Conservation (phyloP, 179 eudicot species). For the Kewa caespitosa region DNA sequence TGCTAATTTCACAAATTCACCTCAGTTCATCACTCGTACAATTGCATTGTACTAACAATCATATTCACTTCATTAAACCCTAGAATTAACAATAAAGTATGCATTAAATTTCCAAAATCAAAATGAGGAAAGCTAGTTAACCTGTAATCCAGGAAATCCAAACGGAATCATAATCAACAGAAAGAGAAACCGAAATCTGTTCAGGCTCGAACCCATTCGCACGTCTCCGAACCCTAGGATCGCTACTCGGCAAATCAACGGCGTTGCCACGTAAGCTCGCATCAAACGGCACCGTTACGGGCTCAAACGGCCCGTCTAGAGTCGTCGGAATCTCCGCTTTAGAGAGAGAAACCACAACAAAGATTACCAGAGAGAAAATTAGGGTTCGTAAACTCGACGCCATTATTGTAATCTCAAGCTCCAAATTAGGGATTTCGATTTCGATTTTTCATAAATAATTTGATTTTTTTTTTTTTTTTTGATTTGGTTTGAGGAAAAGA, state of each 20-base stretch:
- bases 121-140: conserved; percentile 6
- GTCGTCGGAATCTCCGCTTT: conserved; percentile 56
- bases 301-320: conserved; percentile 81
- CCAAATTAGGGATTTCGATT: background rate
- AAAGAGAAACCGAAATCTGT: conserved; percentile 78
- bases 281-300: conserved; percentile 73
- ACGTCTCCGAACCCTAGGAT: conserved; percentile 62
- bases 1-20: no score
- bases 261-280: conserved; percentile 72
- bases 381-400: conserved; percentile 9
- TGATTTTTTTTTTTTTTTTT: no score
- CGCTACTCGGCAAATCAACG: conserved; percentile 73
- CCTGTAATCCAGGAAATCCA: conserved; percentile 99
- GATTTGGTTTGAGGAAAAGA: background rate
- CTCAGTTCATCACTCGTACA: no score
- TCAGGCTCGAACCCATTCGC: conserved; percentile 74
- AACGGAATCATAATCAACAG: conserved; percentile 62
- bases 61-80: no score
- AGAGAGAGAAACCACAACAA: conserved; percentile 20
- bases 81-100: no score
- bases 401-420: conserved; percentile 19
- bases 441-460: background rate
- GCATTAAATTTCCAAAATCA: no score
- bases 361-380: conserved; percentile 12
- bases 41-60: no score